Conservation (phyloP, 2,329 filamentous ascomycete species). For the Helminthosporium solani region DNA sequence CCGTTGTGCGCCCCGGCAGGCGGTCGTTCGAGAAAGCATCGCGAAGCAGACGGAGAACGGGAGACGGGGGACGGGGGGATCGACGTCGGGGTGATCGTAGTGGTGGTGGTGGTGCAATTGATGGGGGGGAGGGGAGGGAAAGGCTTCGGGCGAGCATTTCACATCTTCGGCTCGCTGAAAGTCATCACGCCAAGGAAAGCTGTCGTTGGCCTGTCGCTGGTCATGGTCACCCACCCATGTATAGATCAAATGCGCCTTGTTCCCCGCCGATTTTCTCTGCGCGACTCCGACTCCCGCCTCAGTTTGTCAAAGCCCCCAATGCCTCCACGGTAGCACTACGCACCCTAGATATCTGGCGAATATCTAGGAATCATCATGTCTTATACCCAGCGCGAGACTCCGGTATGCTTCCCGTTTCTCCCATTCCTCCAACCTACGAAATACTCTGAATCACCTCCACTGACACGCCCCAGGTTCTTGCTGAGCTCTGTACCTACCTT, state of each 20-base stretch:
- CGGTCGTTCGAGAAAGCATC: constrained; percentile 68
- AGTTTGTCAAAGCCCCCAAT: constrained; percentile 20
- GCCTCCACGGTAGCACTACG: constrained; percentile 32
- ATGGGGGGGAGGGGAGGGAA: constrained; percentile 22
- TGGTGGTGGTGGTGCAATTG: constrained; percentile 53
- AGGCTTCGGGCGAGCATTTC: constrained; percentile 13
- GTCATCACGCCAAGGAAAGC: background rate
- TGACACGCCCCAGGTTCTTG: constrained; percentile 64
- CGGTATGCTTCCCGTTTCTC: constrained; percentile 32
- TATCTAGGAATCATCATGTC: constrained; percentile 39
- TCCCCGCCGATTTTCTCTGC: constrained; percentile 8
- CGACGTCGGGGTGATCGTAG: too few species aligned
- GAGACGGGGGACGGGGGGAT: constrained; percentile 36
- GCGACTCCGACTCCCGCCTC: background rate
- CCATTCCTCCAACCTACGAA: too few species aligned
- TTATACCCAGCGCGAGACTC: constrained; percentile 39
- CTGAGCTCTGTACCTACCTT: constrained; percentile 86
- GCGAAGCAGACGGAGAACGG: constrained; percentile 40
- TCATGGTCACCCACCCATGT: background rate
- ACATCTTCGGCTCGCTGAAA: background rate
- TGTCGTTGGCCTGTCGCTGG: background rate
- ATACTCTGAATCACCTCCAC: too few species aligned
- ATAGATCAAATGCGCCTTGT: too few species aligned
- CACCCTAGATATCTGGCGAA: constrained; percentile 39
- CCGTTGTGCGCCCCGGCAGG: constrained; percentile 64